Conservation (phyloP, 495 filamentous ascomycete genomes). For the Penicillium herquei region DNA sequence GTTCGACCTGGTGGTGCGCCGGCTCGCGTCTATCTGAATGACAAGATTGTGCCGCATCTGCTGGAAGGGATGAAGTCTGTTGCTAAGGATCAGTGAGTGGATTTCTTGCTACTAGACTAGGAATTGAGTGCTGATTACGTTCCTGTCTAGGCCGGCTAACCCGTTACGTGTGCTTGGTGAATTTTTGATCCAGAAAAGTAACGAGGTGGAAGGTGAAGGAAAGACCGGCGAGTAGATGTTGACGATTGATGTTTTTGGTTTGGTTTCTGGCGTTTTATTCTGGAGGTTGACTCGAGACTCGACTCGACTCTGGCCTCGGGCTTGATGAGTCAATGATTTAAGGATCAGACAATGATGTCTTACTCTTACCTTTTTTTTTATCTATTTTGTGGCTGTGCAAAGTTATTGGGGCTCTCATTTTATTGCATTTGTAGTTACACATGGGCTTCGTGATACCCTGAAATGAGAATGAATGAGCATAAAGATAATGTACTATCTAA, state of each 20-base stretch:
- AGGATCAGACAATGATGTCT: no score
- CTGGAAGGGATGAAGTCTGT: constrained; percentile 92
- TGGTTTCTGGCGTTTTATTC: constrained; percentile 7
- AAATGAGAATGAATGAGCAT: background rate
- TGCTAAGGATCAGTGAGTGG: constrained; percentile 73
- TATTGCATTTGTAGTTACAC: background rate
- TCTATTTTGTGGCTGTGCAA: background rate
- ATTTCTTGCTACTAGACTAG: background rate
- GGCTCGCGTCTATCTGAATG: constrained; percentile 84
- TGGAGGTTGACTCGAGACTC: no score
- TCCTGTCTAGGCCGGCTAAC: constrained; percentile 60
- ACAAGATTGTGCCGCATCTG: constrained; percentile 78
- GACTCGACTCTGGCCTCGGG: no score
- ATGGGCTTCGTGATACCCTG: constrained; percentile 1
- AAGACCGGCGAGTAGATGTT: constrained; percentile 17
- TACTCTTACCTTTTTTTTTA: background rate
- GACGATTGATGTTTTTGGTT: background rate
- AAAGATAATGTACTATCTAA: background rate
- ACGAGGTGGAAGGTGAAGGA: constrained; percentile 59
- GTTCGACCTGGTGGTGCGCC: constrained; percentile 72
- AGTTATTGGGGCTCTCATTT: background rate
- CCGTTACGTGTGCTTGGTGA: constrained; percentile 84
- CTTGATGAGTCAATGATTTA: no score
- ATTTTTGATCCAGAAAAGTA: constrained; percentile 78
- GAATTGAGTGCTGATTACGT: background rate